Percentiles rank a stretch among this genome's conserved stretches.
These are phyloP conservation scores for Grammothele lineata DNA, from an alignment of 768 basidiomycete genomes.

Conservation along the genomic window DNA sequence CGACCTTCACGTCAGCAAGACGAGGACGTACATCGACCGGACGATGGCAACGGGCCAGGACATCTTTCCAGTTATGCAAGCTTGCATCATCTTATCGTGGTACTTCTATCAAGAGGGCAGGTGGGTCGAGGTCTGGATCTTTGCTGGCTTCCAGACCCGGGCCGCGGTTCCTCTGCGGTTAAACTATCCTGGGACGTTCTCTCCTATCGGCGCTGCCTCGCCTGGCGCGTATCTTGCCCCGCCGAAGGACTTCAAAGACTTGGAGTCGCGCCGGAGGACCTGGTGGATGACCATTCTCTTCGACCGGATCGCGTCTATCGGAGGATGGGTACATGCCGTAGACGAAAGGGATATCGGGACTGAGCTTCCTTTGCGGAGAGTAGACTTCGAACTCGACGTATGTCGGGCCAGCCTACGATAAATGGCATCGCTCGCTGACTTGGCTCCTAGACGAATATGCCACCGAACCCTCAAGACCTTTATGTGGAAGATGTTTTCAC, in stretches of 20 bases:
- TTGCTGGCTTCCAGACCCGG: constrained; percentile 80
- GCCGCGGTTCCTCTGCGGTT: constrained; percentile 78
- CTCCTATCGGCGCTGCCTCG: constrained; percentile 55
- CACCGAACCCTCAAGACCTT: constrained; percentile 75
- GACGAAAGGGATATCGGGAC: constrained; percentile 84
- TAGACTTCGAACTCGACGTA: constrained; percentile 77
- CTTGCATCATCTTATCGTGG: constrained; percentile 83
- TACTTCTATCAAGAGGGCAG: constrained; percentile 89
- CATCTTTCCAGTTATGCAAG: constrained; percentile 84
- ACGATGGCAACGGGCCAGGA: constrained; percentile 89
- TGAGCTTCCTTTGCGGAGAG: constrained; percentile 69
- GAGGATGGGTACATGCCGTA: constrained; percentile 83
- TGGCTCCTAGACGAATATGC: constrained; percentile 1
- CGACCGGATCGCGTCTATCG: constrained; percentile 65
- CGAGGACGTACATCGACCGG: constrained; percentile 81
- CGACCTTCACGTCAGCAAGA: constrained; percentile 83
- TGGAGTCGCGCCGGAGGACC: constrained; percentile 74
- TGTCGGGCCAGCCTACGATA: constrained; percentile 15
- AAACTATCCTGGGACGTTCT: constrained; percentile 82
- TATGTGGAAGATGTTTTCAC: constrained; percentile 60
- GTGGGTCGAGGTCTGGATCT: constrained; percentile 91
- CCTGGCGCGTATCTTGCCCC: constrained; percentile 78
- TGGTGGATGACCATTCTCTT: constrained; percentile 93
- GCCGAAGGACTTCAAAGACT: constrained; percentile 68
- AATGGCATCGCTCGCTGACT: background rate